phyloP scores from a whole-genome alignment of 75 land plant genomes.

The Larix kaempferi region DNA sequence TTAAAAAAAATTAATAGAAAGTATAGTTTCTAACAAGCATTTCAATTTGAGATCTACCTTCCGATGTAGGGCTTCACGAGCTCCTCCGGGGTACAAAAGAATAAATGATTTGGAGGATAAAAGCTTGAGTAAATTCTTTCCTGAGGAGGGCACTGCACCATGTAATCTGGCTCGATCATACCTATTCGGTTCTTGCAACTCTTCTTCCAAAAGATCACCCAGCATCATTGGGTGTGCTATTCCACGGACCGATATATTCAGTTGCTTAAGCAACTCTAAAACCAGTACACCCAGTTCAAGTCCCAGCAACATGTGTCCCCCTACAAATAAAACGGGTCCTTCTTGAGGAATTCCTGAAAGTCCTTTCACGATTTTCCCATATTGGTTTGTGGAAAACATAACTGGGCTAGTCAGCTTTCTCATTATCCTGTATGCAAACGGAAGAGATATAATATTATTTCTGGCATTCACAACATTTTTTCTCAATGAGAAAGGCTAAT shows the following conservation, averaged over 20 bases:
- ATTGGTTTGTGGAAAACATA: conserved; percentile 64
- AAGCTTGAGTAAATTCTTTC: conserved; percentile 51
- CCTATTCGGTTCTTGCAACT: conserved; percentile 20
- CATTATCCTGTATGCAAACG: conserved; percentile 17
- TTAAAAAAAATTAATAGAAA: background rate
- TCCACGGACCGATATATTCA: conserved; percentile 63
- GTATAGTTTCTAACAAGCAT: background rate
- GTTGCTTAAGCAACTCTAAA: conserved; percentile 49
- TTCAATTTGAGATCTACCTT: conserved; percentile 51
- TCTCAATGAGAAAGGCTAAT: background rate
- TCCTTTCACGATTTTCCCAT: conserved; percentile 72
- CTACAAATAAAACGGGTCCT: conserved; percentile 86
- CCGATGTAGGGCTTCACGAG: conserved; percentile 85
- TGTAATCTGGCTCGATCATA: conserved; percentile 48
- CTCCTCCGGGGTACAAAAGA: conserved; percentile 95
- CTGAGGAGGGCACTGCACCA: conserved; percentile 74
- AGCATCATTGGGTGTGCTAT: conserved; percentile 81
- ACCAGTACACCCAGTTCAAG: conserved; percentile 61
- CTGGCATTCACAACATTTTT: background rate
- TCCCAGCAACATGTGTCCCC: conserved; percentile 90
- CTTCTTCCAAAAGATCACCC: conserved; percentile 7
- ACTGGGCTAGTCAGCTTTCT: conserved; percentile 56
- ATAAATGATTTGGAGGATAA: conserved; percentile 53
- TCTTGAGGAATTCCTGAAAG: conserved; percentile 76
- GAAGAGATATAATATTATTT: background rate